These are phyloP conservation scores for Microcyclospora tardicrescens DNA, from an alignment of 2,329 filamentous ascomycete species.

Conservation along the genomic window DNA sequence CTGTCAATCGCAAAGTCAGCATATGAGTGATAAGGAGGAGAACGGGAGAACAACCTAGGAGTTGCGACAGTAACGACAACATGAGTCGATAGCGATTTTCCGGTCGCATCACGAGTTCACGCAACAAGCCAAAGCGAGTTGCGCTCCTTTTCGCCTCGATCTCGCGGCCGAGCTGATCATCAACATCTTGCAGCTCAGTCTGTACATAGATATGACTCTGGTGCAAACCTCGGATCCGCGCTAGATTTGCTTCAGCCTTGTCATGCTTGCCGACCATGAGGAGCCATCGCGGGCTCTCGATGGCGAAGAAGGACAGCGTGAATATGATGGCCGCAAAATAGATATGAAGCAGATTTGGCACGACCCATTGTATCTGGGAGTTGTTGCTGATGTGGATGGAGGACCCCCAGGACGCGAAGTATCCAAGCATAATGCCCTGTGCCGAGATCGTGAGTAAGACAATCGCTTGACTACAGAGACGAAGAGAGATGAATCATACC, in stretches of 20 bases:
- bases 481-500: slow-evolving; percentile 32
- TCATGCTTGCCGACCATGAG: slow-evolving; percentile 21
- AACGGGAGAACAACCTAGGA: slow-evolving; percentile 36
- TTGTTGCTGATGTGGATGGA: slow-evolving; percentile 37
- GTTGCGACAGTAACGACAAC: slow-evolving; percentile 53
- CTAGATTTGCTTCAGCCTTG: slow-evolving; percentile 17
- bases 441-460: no score
- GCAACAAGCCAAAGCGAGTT: slow-evolving; percentile 50
- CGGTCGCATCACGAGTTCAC: slow-evolving; percentile 54
- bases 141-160: slow-evolving; percentile 56
- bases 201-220: slow-evolving; percentile 21
- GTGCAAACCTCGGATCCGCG: slow-evolving; percentile 18
- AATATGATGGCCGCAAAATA: slow-evolving; percentile 66
- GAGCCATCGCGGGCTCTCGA: slow-evolving; percentile 23
- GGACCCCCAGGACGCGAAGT: slow-evolving; percentile 53
- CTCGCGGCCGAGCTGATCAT: slow-evolving; percentile 53
- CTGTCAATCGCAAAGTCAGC: slow-evolving; percentile 55
- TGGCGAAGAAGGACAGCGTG: slow-evolving; percentile 41
- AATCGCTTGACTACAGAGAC: no score
- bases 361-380: slow-evolving; percentile 38
- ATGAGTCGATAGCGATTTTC: slow-evolving; percentile 63
- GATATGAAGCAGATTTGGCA: slow-evolving; percentile 63
- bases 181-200: slow-evolving; percentile 50
- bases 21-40: slow-evolving; percentile 43
- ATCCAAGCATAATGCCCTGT: slow-evolving; percentile 53